Percentiles rank a stretch among this genome's conserved stretches.
Conservation (phyloP, 2,329 filamentous ascomycete genomes). For the Cladosporium sp. region DNA sequence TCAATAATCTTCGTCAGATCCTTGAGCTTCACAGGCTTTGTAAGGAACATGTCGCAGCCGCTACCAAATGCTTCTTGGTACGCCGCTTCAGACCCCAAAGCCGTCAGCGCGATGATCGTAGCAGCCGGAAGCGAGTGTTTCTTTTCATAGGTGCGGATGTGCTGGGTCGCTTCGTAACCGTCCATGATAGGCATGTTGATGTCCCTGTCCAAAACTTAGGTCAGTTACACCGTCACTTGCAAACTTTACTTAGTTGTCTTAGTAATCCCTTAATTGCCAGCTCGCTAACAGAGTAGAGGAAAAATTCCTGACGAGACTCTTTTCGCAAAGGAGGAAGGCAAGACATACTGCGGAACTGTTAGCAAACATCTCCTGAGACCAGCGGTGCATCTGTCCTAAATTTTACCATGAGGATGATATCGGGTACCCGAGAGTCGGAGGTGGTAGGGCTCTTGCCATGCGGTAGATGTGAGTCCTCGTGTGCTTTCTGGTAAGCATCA, state of each 20-base stretch:
- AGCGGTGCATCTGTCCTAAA: too few relatives aligned
- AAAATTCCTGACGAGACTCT: too few relatives aligned
- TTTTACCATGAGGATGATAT: conserved; percentile 50
- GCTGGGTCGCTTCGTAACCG: conserved; percentile 39
- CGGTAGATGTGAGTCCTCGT: conserved; percentile 5
- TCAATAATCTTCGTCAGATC: conserved; percentile 41
- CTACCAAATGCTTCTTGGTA: conserved; percentile 33
- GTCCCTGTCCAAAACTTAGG: conserved; percentile 28
- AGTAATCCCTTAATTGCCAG: too few relatives aligned
- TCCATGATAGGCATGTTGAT: conserved; percentile 39
- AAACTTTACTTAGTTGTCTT: too few relatives aligned
- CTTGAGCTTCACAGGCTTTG: conserved; percentile 40
- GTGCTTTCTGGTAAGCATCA: conserved; percentile 41
- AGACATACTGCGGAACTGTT: too few relatives aligned
- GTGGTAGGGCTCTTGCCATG: neutral
- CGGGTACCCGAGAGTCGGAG: conserved; percentile 18
- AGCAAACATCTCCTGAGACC: too few relatives aligned
- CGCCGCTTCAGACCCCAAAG: conserved; percentile 25
- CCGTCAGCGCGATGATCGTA: conserved; percentile 31
- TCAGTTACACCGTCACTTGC: too few relatives aligned
- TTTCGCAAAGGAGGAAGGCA: too few relatives aligned
- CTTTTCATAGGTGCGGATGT: conserved; percentile 38
- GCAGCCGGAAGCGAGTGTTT: conserved; percentile 25
- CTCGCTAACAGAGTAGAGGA: too few relatives aligned
- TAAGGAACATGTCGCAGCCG: conserved; percentile 36